Conservation (phyloP, 371 early-diverging fungal species). For the Mucor ambiguus region DNA sequence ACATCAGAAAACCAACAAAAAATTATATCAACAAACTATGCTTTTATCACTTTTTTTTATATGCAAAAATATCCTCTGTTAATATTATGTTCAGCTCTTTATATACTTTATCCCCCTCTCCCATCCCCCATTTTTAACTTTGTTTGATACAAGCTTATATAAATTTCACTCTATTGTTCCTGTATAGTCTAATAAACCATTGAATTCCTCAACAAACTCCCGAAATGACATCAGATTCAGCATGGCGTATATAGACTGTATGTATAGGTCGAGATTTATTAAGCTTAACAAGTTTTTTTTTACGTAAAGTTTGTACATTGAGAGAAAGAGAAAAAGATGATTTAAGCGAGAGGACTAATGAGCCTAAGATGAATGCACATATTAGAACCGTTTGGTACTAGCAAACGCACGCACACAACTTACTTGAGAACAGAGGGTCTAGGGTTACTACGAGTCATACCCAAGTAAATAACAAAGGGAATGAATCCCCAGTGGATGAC, state of each 20-base stretch:
- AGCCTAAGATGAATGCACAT: slow-evolving; percentile 28
- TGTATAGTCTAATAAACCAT: neutral
- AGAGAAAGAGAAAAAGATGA: neutral
- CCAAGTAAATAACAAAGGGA: slow-evolving; percentile 69
- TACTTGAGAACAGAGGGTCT: slow-evolving; percentile 64
- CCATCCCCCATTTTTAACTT: neutral
- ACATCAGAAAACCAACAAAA: neutral
- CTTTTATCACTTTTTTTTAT: slow-evolving; percentile 1
- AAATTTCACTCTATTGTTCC: neutral
- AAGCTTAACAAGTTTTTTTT: neutral
- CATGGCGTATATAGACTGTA: neutral
- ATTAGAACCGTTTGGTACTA: neutral
- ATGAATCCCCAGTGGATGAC: slow-evolving; percentile 71
- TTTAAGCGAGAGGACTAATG: slow-evolving; percentile 53
- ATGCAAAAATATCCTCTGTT: neutral
- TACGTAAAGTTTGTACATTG: neutral
- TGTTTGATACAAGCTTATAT: slow-evolving; percentile 5
- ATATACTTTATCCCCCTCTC: slow-evolving; percentile 1
- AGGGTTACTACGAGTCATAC: slow-evolving; percentile 62
- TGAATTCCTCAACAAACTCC: neutral
- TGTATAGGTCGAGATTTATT: neutral
- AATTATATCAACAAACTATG: neutral
- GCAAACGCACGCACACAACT: neutral
- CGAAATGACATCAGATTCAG: neutral
- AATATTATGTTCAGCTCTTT: neutral